These are phyloP conservation scores for Prototheca cutis DNA, from an alignment of 163 green algal genomes.

Conservation along the genomic window DNA sequence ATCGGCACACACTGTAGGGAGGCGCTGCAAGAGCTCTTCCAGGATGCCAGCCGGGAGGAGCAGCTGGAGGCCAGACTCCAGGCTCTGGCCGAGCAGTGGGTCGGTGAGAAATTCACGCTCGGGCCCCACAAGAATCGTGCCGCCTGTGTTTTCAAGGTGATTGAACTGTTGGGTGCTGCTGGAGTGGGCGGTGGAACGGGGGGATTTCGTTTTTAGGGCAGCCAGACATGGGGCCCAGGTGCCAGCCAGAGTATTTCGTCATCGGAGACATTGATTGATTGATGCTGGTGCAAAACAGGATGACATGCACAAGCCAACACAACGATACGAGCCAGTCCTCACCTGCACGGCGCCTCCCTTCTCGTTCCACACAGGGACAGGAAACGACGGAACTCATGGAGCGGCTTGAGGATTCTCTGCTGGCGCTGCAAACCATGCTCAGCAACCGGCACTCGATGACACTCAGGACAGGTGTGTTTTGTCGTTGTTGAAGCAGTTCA, in stretches of 20 bases:
- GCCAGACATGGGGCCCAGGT: no score
- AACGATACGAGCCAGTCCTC: no score
- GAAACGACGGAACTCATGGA: constrained; percentile 88
- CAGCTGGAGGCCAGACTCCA: constrained; percentile 81
- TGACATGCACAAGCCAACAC: no score
- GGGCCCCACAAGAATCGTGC: constrained; percentile 83
- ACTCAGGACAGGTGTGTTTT: constrained; percentile 66
- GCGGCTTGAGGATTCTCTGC: constrained; percentile 89
- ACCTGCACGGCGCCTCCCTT: no score
- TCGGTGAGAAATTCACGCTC: constrained; percentile 57
- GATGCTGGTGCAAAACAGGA: no score
- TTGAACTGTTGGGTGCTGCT: no score
- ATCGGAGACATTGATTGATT: no score
- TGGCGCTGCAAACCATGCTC: constrained; percentile 81
- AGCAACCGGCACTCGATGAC: constrained; percentile 68
- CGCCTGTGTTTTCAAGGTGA: constrained; percentile 73
- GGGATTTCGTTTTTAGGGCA: no score
- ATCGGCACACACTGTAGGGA: constrained; percentile 33
- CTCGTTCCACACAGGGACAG: no score
- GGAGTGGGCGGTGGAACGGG: no score
- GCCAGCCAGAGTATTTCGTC: no score
- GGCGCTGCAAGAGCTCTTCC: constrained; percentile 79
- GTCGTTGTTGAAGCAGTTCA: background rate
- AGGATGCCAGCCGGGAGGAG: constrained; percentile 81
- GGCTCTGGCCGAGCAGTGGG: constrained; percentile 65